A percentile compares a stretch with the other conserved stretches of the same genome.
Conservation (phyloP, 306 rosid species). For the Luffa aegyptiaca region DNA sequence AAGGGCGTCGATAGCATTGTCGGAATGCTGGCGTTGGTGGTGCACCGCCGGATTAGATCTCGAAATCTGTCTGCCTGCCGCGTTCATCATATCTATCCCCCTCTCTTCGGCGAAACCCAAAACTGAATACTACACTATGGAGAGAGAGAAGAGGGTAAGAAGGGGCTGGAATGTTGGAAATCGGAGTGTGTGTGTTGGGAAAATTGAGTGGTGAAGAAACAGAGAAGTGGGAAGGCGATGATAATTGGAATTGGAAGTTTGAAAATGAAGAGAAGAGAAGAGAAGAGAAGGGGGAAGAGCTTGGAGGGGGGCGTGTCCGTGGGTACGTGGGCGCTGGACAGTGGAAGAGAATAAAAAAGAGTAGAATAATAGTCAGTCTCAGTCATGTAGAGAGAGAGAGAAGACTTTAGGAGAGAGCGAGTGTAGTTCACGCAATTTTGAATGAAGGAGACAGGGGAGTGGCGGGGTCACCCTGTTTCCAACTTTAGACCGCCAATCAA, state of each 20-base stretch:
- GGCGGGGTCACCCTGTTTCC: background rate
- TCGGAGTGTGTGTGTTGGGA: background rate
- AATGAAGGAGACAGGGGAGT: background rate
- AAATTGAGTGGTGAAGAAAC: background rate
- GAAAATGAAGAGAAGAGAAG: background rate
- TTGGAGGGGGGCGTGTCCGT: background rate
- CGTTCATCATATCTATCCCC: background rate
- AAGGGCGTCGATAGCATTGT: background rate
- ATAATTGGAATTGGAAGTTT: background rate
- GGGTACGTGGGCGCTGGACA: background rate
- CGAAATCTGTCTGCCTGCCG: background rate
- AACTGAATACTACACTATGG: background rate
- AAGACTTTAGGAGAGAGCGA: background rate
- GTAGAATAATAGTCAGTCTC: background rate
- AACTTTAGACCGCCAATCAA: background rate
- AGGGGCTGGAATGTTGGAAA: background rate
- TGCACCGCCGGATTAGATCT: conserved; percentile 2
- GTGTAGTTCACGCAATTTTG: background rate
- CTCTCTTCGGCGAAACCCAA: background rate
- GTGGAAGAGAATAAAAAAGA: background rate
- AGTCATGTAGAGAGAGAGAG: background rate
- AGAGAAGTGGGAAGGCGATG: background rate
- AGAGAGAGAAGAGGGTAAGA: background rate
- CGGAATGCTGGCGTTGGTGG: conserved; percentile 9
- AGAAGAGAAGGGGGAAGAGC: background rate